Percentiles rank a stretch among this genome's conserved stretches.
phyloP scores from a whole-genome alignment of 2,329 filamentous ascomycete genomes.

The Boeremia exigua region DNA sequence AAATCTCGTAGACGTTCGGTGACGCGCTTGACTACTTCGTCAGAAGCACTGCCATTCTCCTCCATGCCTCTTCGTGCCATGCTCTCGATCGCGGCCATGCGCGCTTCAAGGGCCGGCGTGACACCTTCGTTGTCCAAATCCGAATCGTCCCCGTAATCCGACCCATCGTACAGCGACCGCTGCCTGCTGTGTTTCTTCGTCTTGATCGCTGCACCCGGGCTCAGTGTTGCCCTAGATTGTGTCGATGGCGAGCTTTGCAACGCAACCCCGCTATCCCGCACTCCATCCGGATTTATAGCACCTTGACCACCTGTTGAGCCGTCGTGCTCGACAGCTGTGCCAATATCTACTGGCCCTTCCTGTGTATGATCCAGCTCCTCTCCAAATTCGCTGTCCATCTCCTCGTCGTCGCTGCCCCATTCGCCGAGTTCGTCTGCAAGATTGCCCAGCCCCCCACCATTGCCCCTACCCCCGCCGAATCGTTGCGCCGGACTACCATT shows the following conservation, averaged over 20 bases:
- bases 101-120: conserved; percentile 68
- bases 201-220: conserved; percentile 43
- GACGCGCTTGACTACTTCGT: conserved; percentile 71
- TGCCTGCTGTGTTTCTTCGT: conserved; percentile 49
- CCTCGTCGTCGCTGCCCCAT: conserved; percentile 64
- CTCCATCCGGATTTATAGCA: conserved; percentile 37
- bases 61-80: conserved; percentile 68
- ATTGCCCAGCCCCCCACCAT: conserved; percentile 70
- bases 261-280: conserved; percentile 55
- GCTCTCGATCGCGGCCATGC: conserved; percentile 75
- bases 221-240: conserved; percentile 44
- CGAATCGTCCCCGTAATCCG: conserved; percentile 75
- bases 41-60: conserved; percentile 67
- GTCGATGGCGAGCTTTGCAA: conserved; percentile 50
- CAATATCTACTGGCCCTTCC: conserved; percentile 31
- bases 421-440: conserved; percentile 82
- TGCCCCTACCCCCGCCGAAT: conserved; percentile 45
- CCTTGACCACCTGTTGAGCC: conserved; percentile 33
- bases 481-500: conserved; percentile 48
- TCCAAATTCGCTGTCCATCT: conserved; percentile 51
- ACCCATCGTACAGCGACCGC: conserved; percentile 69
- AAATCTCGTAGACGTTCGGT: conserved; percentile 73
- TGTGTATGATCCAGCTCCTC: conserved; percentile 40
- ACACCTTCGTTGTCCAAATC: conserved; percentile 73
- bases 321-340: conserved; percentile 45